phyloP scores from a whole-genome alignment of 305 asterid genomes.

The Ilex paraguariensis region DNA sequence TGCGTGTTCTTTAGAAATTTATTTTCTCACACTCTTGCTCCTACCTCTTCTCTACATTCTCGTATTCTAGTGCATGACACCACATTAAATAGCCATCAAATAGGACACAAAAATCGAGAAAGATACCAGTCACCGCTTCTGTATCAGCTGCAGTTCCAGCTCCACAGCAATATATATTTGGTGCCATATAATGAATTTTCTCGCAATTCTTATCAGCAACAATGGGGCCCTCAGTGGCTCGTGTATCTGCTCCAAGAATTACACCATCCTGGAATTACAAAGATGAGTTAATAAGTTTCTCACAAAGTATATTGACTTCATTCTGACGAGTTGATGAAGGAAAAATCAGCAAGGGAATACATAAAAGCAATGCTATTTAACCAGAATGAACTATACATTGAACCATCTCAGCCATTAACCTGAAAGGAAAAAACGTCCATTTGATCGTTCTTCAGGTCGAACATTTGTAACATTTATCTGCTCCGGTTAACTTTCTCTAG shows the following conservation, averaged over 20 bases:
- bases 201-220: constrained; percentile 97
- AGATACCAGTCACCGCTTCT: constrained; percentile 87
- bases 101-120: background rate
- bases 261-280: constrained; percentile 65
- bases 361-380: too few relatives aligned
- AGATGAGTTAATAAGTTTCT: too few relatives aligned
- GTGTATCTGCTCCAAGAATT: constrained; percentile 95
- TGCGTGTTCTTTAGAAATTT: too few relatives aligned
- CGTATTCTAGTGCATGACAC: background rate
- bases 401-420: background rate
- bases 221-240: constrained; percentile 95
- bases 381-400: too few relatives aligned
- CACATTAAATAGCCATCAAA: background rate
- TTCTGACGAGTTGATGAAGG: too few relatives aligned
- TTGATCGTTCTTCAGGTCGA: too few relatives aligned
- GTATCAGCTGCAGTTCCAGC: constrained; percentile 99
- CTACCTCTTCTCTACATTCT: too few relatives aligned
- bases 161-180: constrained; percentile 92
- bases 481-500: too few relatives aligned
- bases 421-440: background rate
- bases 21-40: too few relatives aligned
- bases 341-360: background rate
- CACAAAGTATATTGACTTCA: too few relatives aligned
- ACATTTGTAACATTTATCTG: too few relatives aligned
- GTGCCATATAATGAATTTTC: constrained; percentile 92